Conservation (phyloP, 2,329 filamentous ascomycete genomes). For the Calycina herbarum region DNA sequence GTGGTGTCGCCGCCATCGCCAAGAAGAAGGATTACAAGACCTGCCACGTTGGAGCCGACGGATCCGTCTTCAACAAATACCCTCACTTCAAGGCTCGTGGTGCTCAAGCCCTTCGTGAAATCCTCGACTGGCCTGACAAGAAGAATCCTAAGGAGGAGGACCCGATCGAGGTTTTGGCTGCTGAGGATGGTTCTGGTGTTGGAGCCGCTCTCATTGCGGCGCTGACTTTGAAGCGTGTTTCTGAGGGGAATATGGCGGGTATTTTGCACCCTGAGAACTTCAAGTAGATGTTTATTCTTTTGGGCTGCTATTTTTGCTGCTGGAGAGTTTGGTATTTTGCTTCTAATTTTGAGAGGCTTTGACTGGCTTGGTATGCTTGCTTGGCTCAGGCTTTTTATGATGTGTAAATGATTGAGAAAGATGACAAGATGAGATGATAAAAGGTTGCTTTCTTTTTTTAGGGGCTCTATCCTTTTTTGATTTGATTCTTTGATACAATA, state of each 20-base stretch:
- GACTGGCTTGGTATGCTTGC: not conserved
- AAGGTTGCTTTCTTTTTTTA: not conserved
- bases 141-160: constrained; percentile 71
- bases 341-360: not conserved
- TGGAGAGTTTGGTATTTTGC: not conserved
- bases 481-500: not conserved
- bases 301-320: not conserved
- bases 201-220: constrained; percentile 91
- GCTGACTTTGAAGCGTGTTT: constrained; percentile 63
- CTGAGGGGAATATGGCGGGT: constrained; percentile 62
- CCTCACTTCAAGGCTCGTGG: constrained; percentile 95
- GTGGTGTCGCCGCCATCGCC: constrained; percentile 93
- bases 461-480: not conserved
- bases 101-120: constrained; percentile 86
- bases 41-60: constrained; percentile 95
- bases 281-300: not conserved
- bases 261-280: constrained; percentile 66
- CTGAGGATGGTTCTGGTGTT: constrained; percentile 97
- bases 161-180: constrained; percentile 81
- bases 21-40: constrained; percentile 89
- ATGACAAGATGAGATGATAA: not conserved
- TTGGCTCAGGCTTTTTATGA: not conserved
- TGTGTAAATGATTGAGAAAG: not conserved
- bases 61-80: constrained; percentile 99
- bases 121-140: constrained; percentile 88